A percentile compares a stretch with the other conserved stretches of the same genome.
Evolutionary conservation across 2,329 filamentous ascomycete genomes (phyloP).

Genomic region (Colletotrichum eremochloae): DNA sequence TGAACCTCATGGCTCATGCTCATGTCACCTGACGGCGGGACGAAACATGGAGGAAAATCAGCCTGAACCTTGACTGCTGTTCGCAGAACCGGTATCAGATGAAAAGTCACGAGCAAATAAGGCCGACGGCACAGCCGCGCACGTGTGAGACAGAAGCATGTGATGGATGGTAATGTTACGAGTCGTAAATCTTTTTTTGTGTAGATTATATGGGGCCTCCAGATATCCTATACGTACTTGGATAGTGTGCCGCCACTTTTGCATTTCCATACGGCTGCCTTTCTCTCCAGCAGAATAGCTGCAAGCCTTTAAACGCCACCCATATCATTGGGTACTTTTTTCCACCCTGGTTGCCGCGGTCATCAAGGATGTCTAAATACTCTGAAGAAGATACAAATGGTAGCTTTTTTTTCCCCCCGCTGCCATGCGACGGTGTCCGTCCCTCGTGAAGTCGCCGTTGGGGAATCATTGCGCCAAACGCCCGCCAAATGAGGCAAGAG

Average conservation of each 20-base stretch:
- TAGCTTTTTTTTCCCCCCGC: not conserved
- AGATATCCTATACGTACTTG: slow-evolving; percentile 10
- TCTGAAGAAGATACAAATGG: slow-evolving; percentile 16
- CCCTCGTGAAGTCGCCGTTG: slow-evolving; percentile 35
- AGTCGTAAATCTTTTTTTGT: slow-evolving; percentile 24
- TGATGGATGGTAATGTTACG: slow-evolving; percentile 19
- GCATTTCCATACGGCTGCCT: slow-evolving; percentile 1
- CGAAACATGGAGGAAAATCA: slow-evolving; percentile 3
- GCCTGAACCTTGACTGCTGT: slow-evolving; percentile 22
- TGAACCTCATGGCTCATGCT: slow-evolving; percentile 16
- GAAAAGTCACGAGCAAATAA: slow-evolving; percentile 31
- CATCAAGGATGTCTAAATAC: slow-evolving; percentile 37
- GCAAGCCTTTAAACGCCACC: slow-evolving; percentile 18
- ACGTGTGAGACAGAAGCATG: slow-evolving; percentile 28
- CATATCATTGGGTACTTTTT: not conserved
- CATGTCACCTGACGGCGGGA: slow-evolving; percentile 22
- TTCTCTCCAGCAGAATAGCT: not conserved
- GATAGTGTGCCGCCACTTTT: slow-evolving; percentile 7
- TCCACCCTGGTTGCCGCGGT: slow-evolving; percentile 9
- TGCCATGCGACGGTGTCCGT: slow-evolving; percentile 10
- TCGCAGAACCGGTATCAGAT: slow-evolving; percentile 24
- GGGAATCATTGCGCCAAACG: slow-evolving; percentile 35
- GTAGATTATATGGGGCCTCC: slow-evolving; percentile 30
- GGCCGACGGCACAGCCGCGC: slow-evolving; percentile 7
- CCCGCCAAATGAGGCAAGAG: slow-evolving; percentile 4